Evolutionary conservation across 2,329 filamentous ascomycete genomes (phyloP).

Genomic region (Cytospora schulzeri): DNA sequence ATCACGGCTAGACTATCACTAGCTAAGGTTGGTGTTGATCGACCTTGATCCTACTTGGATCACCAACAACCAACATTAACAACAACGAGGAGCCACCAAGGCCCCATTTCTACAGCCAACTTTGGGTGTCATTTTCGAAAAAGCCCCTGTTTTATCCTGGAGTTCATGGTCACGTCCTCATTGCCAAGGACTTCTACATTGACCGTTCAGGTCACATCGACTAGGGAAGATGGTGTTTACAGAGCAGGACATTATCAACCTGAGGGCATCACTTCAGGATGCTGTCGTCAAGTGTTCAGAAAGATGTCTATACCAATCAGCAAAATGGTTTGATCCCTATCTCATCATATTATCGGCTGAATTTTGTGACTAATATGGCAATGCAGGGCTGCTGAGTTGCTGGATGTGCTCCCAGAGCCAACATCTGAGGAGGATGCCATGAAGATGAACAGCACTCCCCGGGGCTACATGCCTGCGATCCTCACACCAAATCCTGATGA

Average conservation of each 20-base stretch:
- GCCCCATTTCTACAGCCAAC: neutral
- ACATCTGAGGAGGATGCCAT: slow-evolving; percentile 49
- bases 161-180: neutral
- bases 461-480: slow-evolving; percentile 47
- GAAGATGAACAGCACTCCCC: slow-evolving; percentile 52
- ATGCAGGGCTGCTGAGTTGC: slow-evolving; percentile 85
- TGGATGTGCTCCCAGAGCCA: slow-evolving; percentile 74
- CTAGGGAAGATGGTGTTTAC: slow-evolving; percentile 53
- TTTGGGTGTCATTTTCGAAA: neutral
- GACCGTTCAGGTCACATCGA: slow-evolving; percentile 6
- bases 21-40: neutral
- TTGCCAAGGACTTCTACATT: neutral
- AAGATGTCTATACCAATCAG: slow-evolving; percentile 90
- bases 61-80: neutral
- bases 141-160: neutral
- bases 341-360: too few relatives aligned
- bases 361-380: slow-evolving; percentile 1
- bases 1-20: neutral
- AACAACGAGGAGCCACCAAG: neutral
- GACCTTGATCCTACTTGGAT: neutral
- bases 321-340: slow-evolving; percentile 76
- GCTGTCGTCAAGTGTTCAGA: slow-evolving; percentile 91
- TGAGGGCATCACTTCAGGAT: slow-evolving; percentile 77
- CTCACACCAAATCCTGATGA: slow-evolving; percentile 65
- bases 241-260: slow-evolving; percentile 60